Evolutionary conservation across 2,329 filamentous ascomycete genomes (phyloP), one percentile per base, ranked within the genome.

Genomic region (Sporothrix phasma): DNA sequence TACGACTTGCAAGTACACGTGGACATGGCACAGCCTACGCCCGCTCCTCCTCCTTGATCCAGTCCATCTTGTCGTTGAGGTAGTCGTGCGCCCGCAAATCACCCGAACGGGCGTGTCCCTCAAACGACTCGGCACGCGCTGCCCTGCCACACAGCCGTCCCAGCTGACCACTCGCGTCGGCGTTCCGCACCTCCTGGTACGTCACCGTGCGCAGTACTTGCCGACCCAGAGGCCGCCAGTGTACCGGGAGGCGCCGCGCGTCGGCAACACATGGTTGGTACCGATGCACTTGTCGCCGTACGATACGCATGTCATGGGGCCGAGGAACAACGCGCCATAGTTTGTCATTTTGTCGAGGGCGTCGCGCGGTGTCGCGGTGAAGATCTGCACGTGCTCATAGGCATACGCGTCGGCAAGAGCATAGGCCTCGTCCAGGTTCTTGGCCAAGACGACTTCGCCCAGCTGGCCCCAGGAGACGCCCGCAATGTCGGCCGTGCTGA

Each of bases 261-360:
- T 83, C 0, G 81, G 80, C 0, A 83, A 73, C 2, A 83, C 80
- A 67, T 82, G 80, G 68, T 82, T 83, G 2, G 80, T 83, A 1
- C 80, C 80, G 65, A 83, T 83, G 41, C 77, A 78, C 75, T 82
- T 82, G 67, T 83, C 80, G 15, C 80, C 80, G 62, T 81, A 82
- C 0, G 76, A 78, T 1, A 83, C 80, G 67, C 80, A 82, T 0
- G 80, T 82, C 67, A 76, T 79, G 63, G 80, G 76, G 0, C 80
- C 80, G 22, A 82, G 69, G 70, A 82, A 82, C 6, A 83, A 63
- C 0, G 80, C 73, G 0, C 80, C 80, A 58, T 81, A 82, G 60
- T 81, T 76, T 1, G 66, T 74, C 80, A 83, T 82, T 69, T 80
- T 81, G 3, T 74, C 72, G 10, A 83, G 67, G 0, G 80, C 80